phyloP scores from a whole-genome alignment of 2,329 filamentous ascomycete genomes.

The Iodosphaeria phyllophila region DNA sequence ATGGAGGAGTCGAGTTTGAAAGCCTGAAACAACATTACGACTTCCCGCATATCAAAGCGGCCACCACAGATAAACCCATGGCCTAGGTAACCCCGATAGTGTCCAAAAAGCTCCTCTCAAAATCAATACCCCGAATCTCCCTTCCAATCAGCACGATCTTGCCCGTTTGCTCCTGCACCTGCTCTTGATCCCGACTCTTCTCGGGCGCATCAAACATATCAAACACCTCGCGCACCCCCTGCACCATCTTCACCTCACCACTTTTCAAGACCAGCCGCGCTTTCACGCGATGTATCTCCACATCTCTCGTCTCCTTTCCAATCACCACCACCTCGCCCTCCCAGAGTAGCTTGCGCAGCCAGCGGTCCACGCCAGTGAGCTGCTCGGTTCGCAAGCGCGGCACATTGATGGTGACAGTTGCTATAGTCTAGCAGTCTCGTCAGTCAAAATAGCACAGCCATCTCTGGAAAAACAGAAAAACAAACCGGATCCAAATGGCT shows the following conservation, averaged over 20 bases:
- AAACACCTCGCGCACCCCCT: constrained; percentile 86
- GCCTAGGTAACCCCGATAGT: too few relatives aligned
- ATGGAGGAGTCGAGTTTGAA: too few relatives aligned
- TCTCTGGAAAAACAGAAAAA: constrained; percentile 2
- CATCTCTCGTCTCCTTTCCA: constrained; percentile 17
- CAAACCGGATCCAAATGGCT: constrained; percentile 77
- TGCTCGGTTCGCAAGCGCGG: constrained; percentile 37
- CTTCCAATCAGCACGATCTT: constrained; percentile 49
- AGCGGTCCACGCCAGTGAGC: constrained; percentile 51
- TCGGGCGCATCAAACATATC: constrained; percentile 54
- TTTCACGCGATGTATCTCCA: constrained; percentile 81
- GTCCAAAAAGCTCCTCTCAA: constrained; percentile 22
- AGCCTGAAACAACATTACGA: too few relatives aligned
- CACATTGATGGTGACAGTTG: constrained; percentile 57
- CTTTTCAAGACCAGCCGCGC: constrained; percentile 50
- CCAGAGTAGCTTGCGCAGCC: constrained; percentile 75
- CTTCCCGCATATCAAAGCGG: too few relatives aligned
- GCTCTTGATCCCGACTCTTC: constrained; percentile 5
- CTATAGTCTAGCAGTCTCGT: constrained; percentile 48
- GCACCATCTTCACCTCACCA: constrained; percentile 57
- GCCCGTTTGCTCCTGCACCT: constrained; percentile 15
- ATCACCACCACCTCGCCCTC: constrained; percentile 42
- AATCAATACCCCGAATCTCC: constrained; percentile 29
- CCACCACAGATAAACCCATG: too few relatives aligned
- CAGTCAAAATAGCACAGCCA: too few relatives aligned